A percentile compares a stretch with the other conserved stretches of the same genome.
Evolutionary conservation across 345 rosid species (phyloP).

Genomic region (Citrus inodora): DNA sequence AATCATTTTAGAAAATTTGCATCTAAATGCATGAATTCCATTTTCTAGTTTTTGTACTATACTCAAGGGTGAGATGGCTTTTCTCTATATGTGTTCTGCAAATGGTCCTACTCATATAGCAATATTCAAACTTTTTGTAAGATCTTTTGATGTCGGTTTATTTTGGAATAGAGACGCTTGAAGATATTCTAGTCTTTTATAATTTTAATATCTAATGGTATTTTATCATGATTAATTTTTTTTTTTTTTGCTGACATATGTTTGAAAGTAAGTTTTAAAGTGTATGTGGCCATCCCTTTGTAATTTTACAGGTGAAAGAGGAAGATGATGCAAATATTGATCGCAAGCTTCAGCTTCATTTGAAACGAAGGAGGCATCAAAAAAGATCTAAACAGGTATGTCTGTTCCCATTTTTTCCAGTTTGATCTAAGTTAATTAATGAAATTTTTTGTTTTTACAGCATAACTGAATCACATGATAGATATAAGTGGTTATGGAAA

Average conservation of each 20-base stretch:
- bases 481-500: too few relatives aligned
- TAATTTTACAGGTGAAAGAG: conserved; percentile 75
- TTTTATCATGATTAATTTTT: conserved; percentile 7
- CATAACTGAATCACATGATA: not conserved
- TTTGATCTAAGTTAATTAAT: not conserved
- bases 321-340: conserved; percentile 87
- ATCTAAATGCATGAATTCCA: not conserved
- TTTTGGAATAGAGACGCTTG: not conserved
- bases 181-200: not conserved
- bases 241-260: conserved; percentile 12
- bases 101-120: not conserved
- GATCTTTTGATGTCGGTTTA: not conserved
- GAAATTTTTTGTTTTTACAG: not conserved
- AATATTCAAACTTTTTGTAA: not conserved
- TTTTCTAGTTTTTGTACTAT: not conserved
- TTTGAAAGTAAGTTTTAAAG: conserved; percentile 1
- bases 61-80: not conserved
- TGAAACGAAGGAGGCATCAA: conserved; percentile 63
- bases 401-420: conserved; percentile 6
- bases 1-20: not conserved
- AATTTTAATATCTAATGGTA: conserved; percentile 19
- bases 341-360: conserved; percentile 68
- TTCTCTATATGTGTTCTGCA: not conserved
- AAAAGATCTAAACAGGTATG: conserved; percentile 68
- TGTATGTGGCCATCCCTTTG: not conserved